Conservation (phyloP, 768 basidiomycete genomes). For the Hortiboletus campestris region DNA sequence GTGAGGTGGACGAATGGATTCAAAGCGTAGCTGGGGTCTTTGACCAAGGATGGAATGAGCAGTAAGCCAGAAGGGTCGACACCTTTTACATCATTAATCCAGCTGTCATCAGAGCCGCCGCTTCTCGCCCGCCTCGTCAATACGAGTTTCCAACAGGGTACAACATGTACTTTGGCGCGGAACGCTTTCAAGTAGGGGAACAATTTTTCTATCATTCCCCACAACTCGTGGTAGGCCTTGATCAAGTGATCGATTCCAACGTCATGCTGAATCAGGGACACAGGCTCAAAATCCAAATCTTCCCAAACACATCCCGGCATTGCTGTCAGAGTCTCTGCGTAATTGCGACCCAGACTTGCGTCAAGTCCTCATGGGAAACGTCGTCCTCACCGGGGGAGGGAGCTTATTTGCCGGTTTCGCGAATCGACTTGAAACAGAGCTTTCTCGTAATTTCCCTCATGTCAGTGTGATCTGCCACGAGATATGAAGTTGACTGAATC, state of each 20-base stretch:
- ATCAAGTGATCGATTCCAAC: not conserved
- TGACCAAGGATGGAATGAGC: slow-evolving; percentile 86
- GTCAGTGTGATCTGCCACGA: slow-evolving; percentile 43
- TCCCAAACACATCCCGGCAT: slow-evolving; percentile 70
- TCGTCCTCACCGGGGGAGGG: slow-evolving; percentile 95
- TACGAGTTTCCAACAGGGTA: slow-evolving; percentile 98
- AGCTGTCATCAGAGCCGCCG: slow-evolving; percentile 48
- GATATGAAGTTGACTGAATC: slow-evolving; percentile 7
- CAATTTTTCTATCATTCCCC: slow-evolving; percentile 79
- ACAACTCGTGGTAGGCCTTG: slow-evolving; percentile 45
- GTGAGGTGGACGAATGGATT: slow-evolving; percentile 93
- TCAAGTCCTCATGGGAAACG: slow-evolving; percentile 85
- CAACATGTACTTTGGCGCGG: slow-evolving; percentile 75
- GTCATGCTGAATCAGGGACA: slow-evolving; percentile 4
- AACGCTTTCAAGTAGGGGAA: slow-evolving; percentile 84
- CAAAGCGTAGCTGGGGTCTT: slow-evolving; percentile 85
- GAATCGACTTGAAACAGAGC: slow-evolving; percentile 78
- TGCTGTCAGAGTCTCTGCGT: slow-evolving; percentile 76
- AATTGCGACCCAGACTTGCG: slow-evolving; percentile 91
- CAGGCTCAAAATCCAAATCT: slow-evolving; percentile 60
- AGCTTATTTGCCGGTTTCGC: slow-evolving; percentile 82
- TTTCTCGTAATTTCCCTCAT: slow-evolving; percentile 72
- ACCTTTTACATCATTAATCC: not conserved
- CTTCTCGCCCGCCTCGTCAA: slow-evolving; percentile 54
- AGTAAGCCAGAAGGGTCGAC: slow-evolving; percentile 45